Evolutionary conservation across 306 rosid species (phyloP), one percentile per base, ranked within the genome.

Genomic region (Quercus cerris): DNA sequence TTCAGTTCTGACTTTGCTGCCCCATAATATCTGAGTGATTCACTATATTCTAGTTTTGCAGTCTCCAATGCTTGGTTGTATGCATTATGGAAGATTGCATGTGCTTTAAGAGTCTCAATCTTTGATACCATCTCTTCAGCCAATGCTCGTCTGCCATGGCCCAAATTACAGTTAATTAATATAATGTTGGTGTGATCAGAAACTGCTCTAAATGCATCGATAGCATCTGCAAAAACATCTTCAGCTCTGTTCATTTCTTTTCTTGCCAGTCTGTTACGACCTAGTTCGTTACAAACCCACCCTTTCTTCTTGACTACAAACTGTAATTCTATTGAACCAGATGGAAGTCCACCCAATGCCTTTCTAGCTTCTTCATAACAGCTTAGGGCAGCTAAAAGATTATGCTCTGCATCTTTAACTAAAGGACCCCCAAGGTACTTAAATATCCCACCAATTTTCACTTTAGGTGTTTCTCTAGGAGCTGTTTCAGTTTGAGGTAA

Each of bases 261-360:
- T 64, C 86, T 88, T 82, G 83, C 94, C 77, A 94, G 88, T 83
- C 94, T 86, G 84, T 87, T 87, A 75, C 99, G 86, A 30, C 99
- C 99, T 52, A 94, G 83, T 84, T 94, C 99, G 62, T 94, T 94
- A 87, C 86, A 93, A 62, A 94, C 97, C 99, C 99, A 94, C 70
- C 99, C 99, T 81, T 80, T 91, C 86, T 93, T 94, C 82, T 80
- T 94, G 80, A 84, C 63, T 66, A 90, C 87, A 41, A 97, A 85
- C 75, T 91, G 97, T 67, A 91, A 80, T 86, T 91, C 99, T 38
- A 84, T 80, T 55, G 90, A 88, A 73, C 88, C 81, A 78, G 92
- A 88, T 71, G 97, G 89, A 77, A 86, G 78, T 81, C 86, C 94
- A 73, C 85, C 82, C 79, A 93, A 80, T 52, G 91, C 88, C 81